These are phyloP conservation scores for Gossypium davidsonii DNA, from an alignment of 441 rosid species.

Conservation along the genomic window DNA sequence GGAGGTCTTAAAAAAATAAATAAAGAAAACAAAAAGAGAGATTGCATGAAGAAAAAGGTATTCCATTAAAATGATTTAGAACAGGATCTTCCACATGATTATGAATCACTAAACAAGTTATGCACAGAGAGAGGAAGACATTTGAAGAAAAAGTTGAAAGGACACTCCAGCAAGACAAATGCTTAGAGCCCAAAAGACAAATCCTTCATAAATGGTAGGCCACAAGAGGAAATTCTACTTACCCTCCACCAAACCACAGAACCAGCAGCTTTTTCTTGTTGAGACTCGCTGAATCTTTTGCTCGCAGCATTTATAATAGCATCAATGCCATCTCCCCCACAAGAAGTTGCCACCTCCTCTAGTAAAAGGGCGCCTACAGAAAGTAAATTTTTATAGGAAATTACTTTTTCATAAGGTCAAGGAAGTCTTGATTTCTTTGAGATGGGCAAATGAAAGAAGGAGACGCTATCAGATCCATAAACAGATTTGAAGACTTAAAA, in stretches of 20 bases:
- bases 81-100: slow-evolving; percentile 1
- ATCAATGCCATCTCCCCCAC: slow-evolving; percentile 65
- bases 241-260: slow-evolving; percentile 89
- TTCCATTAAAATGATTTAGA: not conserved
- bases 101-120: not conserved
- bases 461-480: not conserved
- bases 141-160: slow-evolving; percentile 3
- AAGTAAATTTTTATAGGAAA: slow-evolving; percentile 21
- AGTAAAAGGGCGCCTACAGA: slow-evolving; percentile 71
- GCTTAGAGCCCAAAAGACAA: slow-evolving; percentile 4
- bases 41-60: not conserved
- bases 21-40: not conserved
- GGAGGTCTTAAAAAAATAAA: not conserved
- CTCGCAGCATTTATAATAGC: slow-evolving; percentile 65
- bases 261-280: slow-evolving; percentile 65
- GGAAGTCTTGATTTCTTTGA: not conserved
- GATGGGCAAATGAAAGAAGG: not conserved
- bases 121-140: not conserved
- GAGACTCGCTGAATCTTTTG: slow-evolving; percentile 66
- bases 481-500: not conserved
- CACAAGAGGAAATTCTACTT: slow-evolving; percentile 28
- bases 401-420: slow-evolving; percentile 6
- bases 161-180: not conserved
- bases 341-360: slow-evolving; percentile 73
- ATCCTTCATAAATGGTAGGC: not conserved